Evolutionary conservation across 345 rosid genomes (phyloP).

Genomic region (Streptanthus diversifolius): DNA sequence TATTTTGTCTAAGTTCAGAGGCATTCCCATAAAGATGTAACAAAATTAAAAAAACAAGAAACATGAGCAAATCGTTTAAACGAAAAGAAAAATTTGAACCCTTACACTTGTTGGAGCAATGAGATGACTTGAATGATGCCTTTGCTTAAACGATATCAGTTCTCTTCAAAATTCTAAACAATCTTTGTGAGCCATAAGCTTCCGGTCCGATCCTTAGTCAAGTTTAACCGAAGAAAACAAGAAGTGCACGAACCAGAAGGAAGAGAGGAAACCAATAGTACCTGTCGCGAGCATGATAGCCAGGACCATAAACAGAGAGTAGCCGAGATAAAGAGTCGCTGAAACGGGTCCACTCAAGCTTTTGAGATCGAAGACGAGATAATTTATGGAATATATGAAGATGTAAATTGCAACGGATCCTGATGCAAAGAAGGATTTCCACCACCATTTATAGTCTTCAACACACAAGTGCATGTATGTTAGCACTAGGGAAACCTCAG

Average conservation of each 20-base stretch:
- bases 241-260: constrained; percentile 71
- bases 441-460: constrained; percentile 76
- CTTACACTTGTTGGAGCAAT: constrained; percentile 17
- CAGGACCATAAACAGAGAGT: constrained; percentile 59
- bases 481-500: constrained; percentile 63
- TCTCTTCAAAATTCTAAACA: neutral
- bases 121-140: neutral
- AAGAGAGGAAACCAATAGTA: constrained; percentile 61
- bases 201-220: constrained; percentile 38
- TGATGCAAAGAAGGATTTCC: constrained; percentile 72
- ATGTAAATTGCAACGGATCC: constrained; percentile 69
- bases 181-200: constrained; percentile 12
- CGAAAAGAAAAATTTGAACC: neutral
- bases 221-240: constrained; percentile 71
- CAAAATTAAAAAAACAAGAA: neutral
- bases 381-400: constrained; percentile 58
- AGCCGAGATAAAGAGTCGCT: constrained; percentile 59
- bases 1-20: neutral
- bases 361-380: constrained; percentile 59
- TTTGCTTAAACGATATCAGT: neutral
- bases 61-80: neutral
- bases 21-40: neutral
- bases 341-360: constrained; percentile 65
- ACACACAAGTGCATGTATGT: constrained; percentile 75
- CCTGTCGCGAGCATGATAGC: constrained; percentile 71